A percentile compares a stretch with the other conserved stretches of the same genome.
Evolutionary conservation across 2,329 filamentous ascomycete genomes (phyloP).

Genomic region (Biscogniauxia mediterranea): DNA sequence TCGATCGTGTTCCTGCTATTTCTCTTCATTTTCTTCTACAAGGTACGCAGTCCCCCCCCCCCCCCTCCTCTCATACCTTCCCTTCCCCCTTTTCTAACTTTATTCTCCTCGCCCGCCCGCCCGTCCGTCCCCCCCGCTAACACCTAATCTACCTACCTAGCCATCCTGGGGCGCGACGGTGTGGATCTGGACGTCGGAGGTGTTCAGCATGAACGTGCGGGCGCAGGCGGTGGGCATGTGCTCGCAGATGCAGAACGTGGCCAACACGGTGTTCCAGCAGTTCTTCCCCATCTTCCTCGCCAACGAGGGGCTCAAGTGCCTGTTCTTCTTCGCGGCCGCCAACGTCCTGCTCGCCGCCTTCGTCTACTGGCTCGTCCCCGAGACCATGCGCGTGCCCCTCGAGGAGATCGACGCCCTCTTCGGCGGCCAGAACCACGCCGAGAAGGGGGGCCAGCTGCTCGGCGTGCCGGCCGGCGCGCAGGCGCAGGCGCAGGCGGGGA

Average conservation of each 20-base stretch:
- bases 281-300: constrained; percentile 68
- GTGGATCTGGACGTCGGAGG: constrained; percentile 69
- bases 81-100: neutral
- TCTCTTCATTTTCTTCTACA: constrained; percentile 66
- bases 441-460: constrained; percentile 50
- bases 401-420: constrained; percentile 58
- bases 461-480: constrained; percentile 15
- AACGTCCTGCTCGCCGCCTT: constrained; percentile 49
- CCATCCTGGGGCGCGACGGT: constrained; percentile 64
- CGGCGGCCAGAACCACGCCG: constrained; percentile 54
- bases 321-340: constrained; percentile 42
- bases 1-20: constrained; percentile 68
- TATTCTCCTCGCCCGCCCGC: no score
- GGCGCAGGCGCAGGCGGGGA: constrained; percentile 10
- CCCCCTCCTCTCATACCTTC: neutral
- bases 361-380: constrained; percentile 51
- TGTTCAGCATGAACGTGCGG: constrained; percentile 71
- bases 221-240: constrained; percentile 69
- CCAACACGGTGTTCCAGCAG: constrained; percentile 66
- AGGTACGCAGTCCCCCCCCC: constrained; percentile 40
- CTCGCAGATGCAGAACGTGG: constrained; percentile 59
- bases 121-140: neutral
- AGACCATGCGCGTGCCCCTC: constrained; percentile 49
- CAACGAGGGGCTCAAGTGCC: constrained; percentile 47
- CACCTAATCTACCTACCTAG: neutral